Base-by-base conservation (phyloP, 2,329 filamentous ascomycete species). In the Aspergillus awamori region DNA sequence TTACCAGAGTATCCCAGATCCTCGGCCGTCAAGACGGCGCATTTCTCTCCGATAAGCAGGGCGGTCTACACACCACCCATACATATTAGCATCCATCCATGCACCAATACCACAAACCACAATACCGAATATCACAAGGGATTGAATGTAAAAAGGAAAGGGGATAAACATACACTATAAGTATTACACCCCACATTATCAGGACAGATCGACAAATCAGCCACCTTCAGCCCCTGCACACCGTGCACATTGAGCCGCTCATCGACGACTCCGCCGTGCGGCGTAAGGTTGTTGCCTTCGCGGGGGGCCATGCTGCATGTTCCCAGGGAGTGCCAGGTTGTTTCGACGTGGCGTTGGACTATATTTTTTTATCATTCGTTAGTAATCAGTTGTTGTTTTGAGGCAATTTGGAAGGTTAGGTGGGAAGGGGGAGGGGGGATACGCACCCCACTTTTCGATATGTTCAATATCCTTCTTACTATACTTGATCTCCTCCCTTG, bases 261-360 rank as follows among this genome's bases (percentile, higher is more conserved):
- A 71, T 93, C 90, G 39, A 93, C 78, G 0, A 93, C 90, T 62
- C 90, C 90, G 13, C 73, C 73, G 70, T 92, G 89, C 79, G 90
- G 91, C 74, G 93, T 89, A 70, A 93, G 91, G 69, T 85, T 88
- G 80, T 92, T 93, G 62, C 91, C 90, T 70, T 92, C 85, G 62
- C 79, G 83, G 4, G 90, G 90, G 0, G 89, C 89, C 89, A 93
- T 93, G 56, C 87, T 90, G 79, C 89, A 92, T 1, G 89, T 92
- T 41, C 84, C 83, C 6, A 86, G 80, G 17, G 78, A 77, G 79
- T 91, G 89, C 89, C 89, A 91, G 39, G 89, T 92, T 53, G 87
- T 91, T 78, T 92, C 89, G 53, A 90, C 87, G 72, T 92, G 89
- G 63, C 87, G 83, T 80, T 88, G 86, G 39, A 89, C 86, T 75